Conservation (phyloP, 345 rosid genomes). For the Draba incana region DNA sequence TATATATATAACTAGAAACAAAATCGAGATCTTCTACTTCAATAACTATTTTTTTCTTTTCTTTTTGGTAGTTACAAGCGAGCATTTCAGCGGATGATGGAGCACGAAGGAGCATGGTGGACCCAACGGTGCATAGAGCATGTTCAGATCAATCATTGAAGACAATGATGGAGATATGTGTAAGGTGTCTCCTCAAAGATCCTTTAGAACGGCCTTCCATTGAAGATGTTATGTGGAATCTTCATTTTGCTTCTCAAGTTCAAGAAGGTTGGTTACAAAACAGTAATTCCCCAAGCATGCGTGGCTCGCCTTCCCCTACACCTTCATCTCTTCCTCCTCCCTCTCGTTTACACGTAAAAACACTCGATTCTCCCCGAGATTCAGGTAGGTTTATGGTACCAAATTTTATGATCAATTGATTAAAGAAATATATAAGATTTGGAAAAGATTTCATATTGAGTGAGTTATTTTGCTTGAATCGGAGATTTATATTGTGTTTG, state of each 20-base stretch:
- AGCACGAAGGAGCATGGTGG: constrained; percentile 62
- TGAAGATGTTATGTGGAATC: constrained; percentile 93
- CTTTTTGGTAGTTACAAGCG: constrained; percentile 59
- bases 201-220: constrained; percentile 73
- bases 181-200: constrained; percentile 67
- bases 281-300: constrained; percentile 40
- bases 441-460: constrained; percentile 2
- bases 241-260: constrained; percentile 94
- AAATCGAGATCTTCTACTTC: not conserved
- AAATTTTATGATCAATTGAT: not conserved
- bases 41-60: not conserved
- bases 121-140: constrained; percentile 56
- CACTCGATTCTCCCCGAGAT: constrained; percentile 41
- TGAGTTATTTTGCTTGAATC: not conserved
- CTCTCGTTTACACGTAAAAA: constrained; percentile 40
- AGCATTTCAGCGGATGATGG: constrained; percentile 51
- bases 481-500: constrained; percentile 14
- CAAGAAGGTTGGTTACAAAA: constrained; percentile 48
- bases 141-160: constrained; percentile 79
- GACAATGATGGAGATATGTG: constrained; percentile 80
- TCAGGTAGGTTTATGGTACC: constrained; percentile 32
- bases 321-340: constrained; percentile 38
- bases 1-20: not conserved
- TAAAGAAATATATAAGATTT: not conserved
- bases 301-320: constrained; percentile 39